Conservation (phyloP, 2,329 filamentous ascomycete genomes). For the Colletotrichum echinochloae region DNA sequence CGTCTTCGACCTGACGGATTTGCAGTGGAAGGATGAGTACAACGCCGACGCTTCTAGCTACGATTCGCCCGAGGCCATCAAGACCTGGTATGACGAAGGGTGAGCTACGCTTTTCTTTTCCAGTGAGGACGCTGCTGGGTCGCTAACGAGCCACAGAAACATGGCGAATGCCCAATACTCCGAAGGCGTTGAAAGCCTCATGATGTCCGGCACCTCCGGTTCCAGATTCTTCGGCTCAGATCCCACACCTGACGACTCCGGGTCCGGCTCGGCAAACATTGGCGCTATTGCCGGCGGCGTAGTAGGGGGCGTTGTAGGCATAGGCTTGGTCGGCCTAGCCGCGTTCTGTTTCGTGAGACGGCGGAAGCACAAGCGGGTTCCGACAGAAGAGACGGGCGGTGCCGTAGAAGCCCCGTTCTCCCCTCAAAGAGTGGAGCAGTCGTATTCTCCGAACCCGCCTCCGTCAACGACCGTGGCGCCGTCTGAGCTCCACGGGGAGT, state of each 20-base stretch:
- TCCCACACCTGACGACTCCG: slow-evolving; percentile 10
- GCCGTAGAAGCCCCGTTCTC: slow-evolving; percentile 34
- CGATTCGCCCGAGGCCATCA: slow-evolving; percentile 29
- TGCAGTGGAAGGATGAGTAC: slow-evolving; percentile 38
- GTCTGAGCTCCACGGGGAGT: slow-evolving; percentile 19
- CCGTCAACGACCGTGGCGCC: slow-evolving; percentile 24
- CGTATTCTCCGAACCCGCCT: slow-evolving; percentile 16
- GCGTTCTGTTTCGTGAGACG: slow-evolving; percentile 57
- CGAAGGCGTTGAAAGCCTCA: slow-evolving; percentile 19
- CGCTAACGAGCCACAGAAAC: slow-evolving; percentile 18
- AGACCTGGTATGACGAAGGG: slow-evolving; percentile 39
- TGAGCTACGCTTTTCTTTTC: not conserved
- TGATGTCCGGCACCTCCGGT: slow-evolving; percentile 31
- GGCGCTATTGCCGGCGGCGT: slow-evolving; percentile 61
- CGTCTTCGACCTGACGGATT: slow-evolving; percentile 39
- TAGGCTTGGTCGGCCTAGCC: slow-evolving; percentile 55
- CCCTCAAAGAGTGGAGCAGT: slow-evolving; percentile 17
- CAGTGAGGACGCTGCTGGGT: not conserved
- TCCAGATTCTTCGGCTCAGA: slow-evolving; percentile 42
- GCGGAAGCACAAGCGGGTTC: slow-evolving; percentile 48
- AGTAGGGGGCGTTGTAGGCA: slow-evolving; percentile 58
- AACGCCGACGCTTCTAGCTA: slow-evolving; percentile 32
- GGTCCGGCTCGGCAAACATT: slow-evolving; percentile 44
- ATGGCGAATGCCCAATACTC: slow-evolving; percentile 29
- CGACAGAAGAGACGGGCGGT: slow-evolving; percentile 22